Evolutionary conservation across 257 asterid genomes (phyloP).

Genomic region (Solanum dulcamara): DNA sequence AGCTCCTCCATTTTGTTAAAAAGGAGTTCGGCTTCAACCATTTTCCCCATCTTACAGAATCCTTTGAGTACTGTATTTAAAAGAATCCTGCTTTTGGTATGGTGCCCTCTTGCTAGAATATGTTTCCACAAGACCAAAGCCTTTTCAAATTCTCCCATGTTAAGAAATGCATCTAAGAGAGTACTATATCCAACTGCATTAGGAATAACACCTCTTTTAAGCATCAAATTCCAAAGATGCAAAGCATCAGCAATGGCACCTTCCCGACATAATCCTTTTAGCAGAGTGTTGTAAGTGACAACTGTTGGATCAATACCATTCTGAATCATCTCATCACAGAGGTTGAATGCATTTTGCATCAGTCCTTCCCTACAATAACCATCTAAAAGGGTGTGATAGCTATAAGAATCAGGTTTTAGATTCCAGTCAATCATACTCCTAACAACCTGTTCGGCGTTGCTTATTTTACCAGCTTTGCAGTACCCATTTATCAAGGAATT

Average conservation of each 20-base stretch:
- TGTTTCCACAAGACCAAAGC: slow-evolving; percentile 70
- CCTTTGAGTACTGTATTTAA: slow-evolving; percentile 68
- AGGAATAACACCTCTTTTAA: slow-evolving; percentile 57
- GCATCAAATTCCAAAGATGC: slow-evolving; percentile 64
- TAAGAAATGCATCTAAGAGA: slow-evolving; percentile 55
- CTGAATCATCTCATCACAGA: slow-evolving; percentile 53
- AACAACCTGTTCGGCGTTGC: slow-evolving; percentile 46
- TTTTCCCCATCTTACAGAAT: slow-evolving; percentile 62
- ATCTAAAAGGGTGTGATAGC: slow-evolving; percentile 58
- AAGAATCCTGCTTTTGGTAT: slow-evolving; percentile 33
- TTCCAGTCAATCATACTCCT: slow-evolving; percentile 35
- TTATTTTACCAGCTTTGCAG: slow-evolving; percentile 51
- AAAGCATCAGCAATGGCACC: slow-evolving; percentile 62
- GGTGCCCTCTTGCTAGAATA: slow-evolving; percentile 52
- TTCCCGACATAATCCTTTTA: slow-evolving; percentile 61
- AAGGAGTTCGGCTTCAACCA: slow-evolving; percentile 60
- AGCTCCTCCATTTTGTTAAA: slow-evolving; percentile 48
- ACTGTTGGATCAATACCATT: slow-evolving; percentile 49
- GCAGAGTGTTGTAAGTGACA: slow-evolving; percentile 62
- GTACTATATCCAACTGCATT: slow-evolving; percentile 65
- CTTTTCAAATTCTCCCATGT: slow-evolving; percentile 25
- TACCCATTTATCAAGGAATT: slow-evolving; percentile 79
- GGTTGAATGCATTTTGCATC: slow-evolving; percentile 44
- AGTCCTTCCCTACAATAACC: slow-evolving; percentile 66
- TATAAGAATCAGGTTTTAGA: slow-evolving; percentile 65